A percentile compares a stretch with the other conserved stretches of the same genome.
These are phyloP conservation scores for Penicillium taxi DNA, from an alignment of 495 filamentous ascomycete species.

Conservation along the genomic window DNA sequence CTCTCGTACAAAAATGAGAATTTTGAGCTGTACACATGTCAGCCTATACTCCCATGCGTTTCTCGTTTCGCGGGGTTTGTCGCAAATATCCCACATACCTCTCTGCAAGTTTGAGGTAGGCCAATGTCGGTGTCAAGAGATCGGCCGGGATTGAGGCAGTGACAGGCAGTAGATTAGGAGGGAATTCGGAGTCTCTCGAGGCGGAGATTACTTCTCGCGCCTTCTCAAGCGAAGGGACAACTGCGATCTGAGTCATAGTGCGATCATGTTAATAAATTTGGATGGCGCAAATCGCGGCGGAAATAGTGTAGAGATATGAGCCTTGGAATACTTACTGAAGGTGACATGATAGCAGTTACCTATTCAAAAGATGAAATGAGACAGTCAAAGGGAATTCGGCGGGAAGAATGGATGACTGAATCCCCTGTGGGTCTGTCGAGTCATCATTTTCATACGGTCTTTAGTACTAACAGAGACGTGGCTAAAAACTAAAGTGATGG, in stretches of 20 bases:
- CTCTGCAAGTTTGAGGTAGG: conserved; percentile 80
- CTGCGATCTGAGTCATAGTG: conserved; percentile 28
- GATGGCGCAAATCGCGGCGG: neutral
- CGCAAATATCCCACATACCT: conserved; percentile 45
- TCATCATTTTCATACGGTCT: too few species aligned
- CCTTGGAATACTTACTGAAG: conserved; percentile 22
- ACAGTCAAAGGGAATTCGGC: conserved; percentile 15
- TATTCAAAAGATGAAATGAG: too few species aligned
- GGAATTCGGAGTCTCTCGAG: conserved; percentile 40
- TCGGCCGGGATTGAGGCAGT: conserved; percentile 84
- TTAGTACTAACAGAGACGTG: too few species aligned
- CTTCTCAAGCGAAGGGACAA: conserved; percentile 36
- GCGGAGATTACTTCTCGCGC: conserved; percentile 45
- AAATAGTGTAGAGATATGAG: neutral
- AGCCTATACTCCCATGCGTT: conserved; percentile 11
- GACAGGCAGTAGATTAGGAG: conserved; percentile 79
- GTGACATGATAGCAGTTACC: too few species aligned
- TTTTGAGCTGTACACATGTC: conserved; percentile 28
- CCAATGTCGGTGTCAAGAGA: conserved; percentile 80
- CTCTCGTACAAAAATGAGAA: conserved; percentile 84
- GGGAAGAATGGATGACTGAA: conserved; percentile 25
- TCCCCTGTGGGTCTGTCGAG: conserved; percentile 18
- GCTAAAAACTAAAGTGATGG: too few species aligned
- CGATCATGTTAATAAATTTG: neutral
- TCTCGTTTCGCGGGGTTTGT: conserved; percentile 4